These are phyloP conservation scores for Globisporangium middletonii DNA, from an alignment of 352 stramenopile species.

Conservation along the genomic window DNA sequence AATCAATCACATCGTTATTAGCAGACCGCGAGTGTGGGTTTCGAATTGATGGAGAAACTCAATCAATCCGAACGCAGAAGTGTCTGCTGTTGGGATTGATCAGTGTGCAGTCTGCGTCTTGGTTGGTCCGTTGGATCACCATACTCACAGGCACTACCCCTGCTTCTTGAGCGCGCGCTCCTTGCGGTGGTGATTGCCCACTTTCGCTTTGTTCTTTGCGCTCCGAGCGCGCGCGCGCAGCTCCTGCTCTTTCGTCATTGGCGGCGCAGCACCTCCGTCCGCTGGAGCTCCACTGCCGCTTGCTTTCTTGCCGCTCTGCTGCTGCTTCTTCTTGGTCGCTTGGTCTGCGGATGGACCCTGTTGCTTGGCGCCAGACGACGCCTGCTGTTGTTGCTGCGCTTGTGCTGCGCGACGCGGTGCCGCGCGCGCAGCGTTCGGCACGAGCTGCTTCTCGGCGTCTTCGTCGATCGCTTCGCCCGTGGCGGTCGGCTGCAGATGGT, in stretches of 20 bases:
- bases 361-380: slow-evolving; percentile 8
- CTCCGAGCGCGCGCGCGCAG: slow-evolving; percentile 40
- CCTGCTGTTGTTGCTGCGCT: neutral
- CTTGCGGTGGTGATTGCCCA: slow-evolving; percentile 80
- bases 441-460: slow-evolving; percentile 20
- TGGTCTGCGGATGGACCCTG: slow-evolving; percentile 18
- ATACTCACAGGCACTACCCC: slow-evolving; percentile 1
- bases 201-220: slow-evolving; percentile 76
- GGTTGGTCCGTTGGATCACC: too few relatives aligned
- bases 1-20: too few relatives aligned
- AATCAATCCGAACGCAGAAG: too few relatives aligned
- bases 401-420: neutral
- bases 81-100: too few relatives aligned
- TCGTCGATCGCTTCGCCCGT: slow-evolving; percentile 15
- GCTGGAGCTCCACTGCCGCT: slow-evolving; percentile 1
- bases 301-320: slow-evolving; percentile 1
- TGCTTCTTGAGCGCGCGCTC: slow-evolving; percentile 75
- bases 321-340: slow-evolving; percentile 11
- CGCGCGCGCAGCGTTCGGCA: slow-evolving; percentile 2
- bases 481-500: slow-evolving; percentile 17
- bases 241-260: slow-evolving; percentile 25
- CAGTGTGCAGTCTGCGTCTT: too few relatives aligned
- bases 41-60: too few relatives aligned
- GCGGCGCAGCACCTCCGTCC: neutral
- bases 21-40: too few relatives aligned